Conservation (phyloP, 306 rosid genomes). For the Cucumis melo region DNA sequence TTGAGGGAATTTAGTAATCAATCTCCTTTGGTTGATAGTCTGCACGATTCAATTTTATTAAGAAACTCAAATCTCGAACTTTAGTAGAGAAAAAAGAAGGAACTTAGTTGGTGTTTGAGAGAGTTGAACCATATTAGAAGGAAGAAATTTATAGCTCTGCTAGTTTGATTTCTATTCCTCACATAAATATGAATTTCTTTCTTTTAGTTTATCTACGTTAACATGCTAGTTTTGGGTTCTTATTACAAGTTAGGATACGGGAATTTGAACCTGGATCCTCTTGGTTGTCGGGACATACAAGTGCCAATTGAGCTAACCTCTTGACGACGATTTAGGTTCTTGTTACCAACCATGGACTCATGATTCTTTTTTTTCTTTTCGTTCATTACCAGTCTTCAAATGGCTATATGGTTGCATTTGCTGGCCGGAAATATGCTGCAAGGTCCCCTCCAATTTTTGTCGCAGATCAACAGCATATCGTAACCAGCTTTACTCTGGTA, state of each 20-base stretch:
- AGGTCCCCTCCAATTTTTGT: constrained; percentile 64
- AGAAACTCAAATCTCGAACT: not conserved
- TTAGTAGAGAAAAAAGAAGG: not conserved
- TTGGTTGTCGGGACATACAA: too few relatives aligned
- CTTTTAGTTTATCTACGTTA: not conserved
- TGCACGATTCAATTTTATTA: not conserved
- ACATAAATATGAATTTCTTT: not conserved
- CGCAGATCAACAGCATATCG: constrained; percentile 43
- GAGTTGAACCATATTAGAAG: not conserved
- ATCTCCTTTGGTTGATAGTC: not conserved
- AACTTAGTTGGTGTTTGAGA: not conserved
- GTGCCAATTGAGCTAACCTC: too few relatives aligned
- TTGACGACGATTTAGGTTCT: not conserved
- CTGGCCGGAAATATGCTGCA: constrained; percentile 77
- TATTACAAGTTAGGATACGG: not conserved
- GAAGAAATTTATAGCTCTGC: not conserved
- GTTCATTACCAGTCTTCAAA: constrained; percentile 34
- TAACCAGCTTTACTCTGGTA: constrained; percentile 93
- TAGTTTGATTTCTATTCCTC: not conserved
- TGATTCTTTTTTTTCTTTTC: constrained; percentile 4
- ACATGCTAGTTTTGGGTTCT: not conserved
- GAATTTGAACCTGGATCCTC: too few relatives aligned
- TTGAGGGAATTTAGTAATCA: not conserved
- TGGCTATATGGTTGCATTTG: constrained; percentile 89
- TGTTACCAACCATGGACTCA: not conserved